Percentiles rank a stretch among this genome's conserved stretches.
These are phyloP conservation scores for Curvularia verruculosa DNA, from an alignment of 2,329 filamentous ascomycete genomes.

Conservation along the genomic window DNA sequence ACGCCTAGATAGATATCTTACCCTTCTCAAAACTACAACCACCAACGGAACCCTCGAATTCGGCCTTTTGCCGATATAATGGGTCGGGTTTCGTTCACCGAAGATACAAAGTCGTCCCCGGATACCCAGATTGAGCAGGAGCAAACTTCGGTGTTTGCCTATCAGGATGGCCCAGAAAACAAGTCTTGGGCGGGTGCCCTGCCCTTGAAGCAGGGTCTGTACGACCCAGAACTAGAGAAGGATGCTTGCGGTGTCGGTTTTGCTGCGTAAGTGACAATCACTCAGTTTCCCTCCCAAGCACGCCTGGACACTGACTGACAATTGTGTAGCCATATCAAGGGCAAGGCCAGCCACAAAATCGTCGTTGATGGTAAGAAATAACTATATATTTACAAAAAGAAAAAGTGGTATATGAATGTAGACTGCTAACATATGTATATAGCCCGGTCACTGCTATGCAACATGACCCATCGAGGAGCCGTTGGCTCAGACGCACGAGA, in stretches of 20 bases:
- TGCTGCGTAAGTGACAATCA: slow-evolving; percentile 74
- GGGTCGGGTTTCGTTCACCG: slow-evolving; percentile 60
- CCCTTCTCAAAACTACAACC: slow-evolving; percentile 11
- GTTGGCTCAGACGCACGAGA: slow-evolving; percentile 98
- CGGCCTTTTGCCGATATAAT: slow-evolving; percentile 61
- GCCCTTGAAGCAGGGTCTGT: slow-evolving; percentile 97
- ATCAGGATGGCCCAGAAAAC: slow-evolving; percentile 77
- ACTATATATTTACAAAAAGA: neutral
- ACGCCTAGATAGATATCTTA: slow-evolving; percentile 29
- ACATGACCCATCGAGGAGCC: slow-evolving; percentile 99
- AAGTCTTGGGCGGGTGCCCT: slow-evolving; percentile 95
- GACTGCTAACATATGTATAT: slow-evolving; percentile 41
- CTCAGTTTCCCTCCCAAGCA: neutral
- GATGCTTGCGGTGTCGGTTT: slow-evolving; percentile 99
- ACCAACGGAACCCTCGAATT: slow-evolving; percentile 39
- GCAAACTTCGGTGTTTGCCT: slow-evolving; percentile 74
- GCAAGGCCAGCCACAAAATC: slow-evolving; percentile 96
- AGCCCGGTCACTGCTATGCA: slow-evolving; percentile 94
- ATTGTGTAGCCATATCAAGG: slow-evolving; percentile 84
- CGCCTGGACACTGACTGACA: slow-evolving; percentile 33
- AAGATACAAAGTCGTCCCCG: slow-evolving; percentile 57
- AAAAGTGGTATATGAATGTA: neutral
- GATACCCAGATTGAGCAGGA: slow-evolving; percentile 62
- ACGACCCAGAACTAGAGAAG: slow-evolving; percentile 94
- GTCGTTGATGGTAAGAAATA: slow-evolving; percentile 86